Conservation (phyloP, 495 filamentous ascomycete genomes). For the Penicillium turbatum region DNA sequence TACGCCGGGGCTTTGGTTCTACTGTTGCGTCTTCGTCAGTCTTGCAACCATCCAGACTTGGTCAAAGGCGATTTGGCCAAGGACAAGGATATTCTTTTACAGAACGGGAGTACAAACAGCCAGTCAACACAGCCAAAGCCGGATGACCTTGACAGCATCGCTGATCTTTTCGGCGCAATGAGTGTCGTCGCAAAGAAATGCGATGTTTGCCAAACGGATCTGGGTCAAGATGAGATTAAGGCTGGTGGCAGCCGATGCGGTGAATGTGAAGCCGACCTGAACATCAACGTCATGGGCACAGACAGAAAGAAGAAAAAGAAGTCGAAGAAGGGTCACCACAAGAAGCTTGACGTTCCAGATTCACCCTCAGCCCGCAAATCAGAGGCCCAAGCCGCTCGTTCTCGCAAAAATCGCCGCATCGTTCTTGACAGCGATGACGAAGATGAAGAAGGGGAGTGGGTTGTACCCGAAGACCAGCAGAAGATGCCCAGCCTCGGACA, state of each 20-base stretch:
- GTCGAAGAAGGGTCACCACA: slow-evolving; percentile 34
- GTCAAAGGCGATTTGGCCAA: slow-evolving; percentile 78
- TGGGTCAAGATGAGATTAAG: slow-evolving; percentile 54
- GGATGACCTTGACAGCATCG: slow-evolving; percentile 73
- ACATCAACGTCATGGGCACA: slow-evolving; percentile 35
- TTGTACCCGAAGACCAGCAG: slow-evolving; percentile 62
- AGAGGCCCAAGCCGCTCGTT: slow-evolving; percentile 32
- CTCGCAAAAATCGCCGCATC: slow-evolving; percentile 48
- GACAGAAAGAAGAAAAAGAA: slow-evolving; percentile 45
- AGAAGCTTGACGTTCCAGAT: slow-evolving; percentile 19
- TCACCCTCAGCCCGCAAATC: slow-evolving; percentile 18
- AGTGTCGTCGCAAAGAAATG: slow-evolving; percentile 79
- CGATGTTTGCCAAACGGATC: slow-evolving; percentile 75
- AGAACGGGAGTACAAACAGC: slow-evolving; percentile 47
- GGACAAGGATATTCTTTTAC: slow-evolving; percentile 77
- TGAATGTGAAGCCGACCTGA: slow-evolving; percentile 68
- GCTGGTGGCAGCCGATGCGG: slow-evolving; percentile 61
- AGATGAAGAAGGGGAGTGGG: slow-evolving; percentile 70
- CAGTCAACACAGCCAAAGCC: slow-evolving; percentile 46
- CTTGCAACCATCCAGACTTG: slow-evolving; percentile 89
- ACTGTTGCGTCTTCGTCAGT: slow-evolving; percentile 81
- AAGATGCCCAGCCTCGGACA: slow-evolving; percentile 58
- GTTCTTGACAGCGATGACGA: slow-evolving; percentile 65
- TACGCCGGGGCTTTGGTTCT: slow-evolving; percentile 84
- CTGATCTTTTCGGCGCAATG: slow-evolving; percentile 78